phyloP scores from a whole-genome alignment of 2,329 filamentous ascomycete genomes.

The Chrysoporthe puriensis region DNA sequence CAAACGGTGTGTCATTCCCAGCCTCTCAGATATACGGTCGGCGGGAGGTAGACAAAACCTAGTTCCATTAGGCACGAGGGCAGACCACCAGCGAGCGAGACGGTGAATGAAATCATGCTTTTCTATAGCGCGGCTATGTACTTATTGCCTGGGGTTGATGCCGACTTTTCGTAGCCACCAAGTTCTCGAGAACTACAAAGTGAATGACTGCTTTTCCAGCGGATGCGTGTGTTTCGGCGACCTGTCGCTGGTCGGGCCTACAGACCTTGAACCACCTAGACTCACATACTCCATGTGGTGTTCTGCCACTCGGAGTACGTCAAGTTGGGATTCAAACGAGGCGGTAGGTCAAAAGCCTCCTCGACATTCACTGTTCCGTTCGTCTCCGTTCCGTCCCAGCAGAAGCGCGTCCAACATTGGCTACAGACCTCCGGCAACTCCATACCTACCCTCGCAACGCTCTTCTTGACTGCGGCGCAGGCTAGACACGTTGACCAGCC shows the following conservation, averaged over 20 bases:
- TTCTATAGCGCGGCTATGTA: too few species aligned
- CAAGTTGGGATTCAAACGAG: background rate
- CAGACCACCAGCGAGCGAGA: too few species aligned
- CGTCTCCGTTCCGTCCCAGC: slow-evolving; percentile 8
- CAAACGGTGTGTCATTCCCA: too few species aligned
- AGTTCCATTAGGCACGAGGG: too few species aligned
- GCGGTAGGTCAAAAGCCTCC: background rate
- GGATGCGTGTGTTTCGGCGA: background rate
- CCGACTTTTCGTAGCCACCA: background rate
- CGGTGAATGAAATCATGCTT: too few species aligned
- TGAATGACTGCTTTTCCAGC: background rate
- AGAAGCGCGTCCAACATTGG: slow-evolving; percentile 5
- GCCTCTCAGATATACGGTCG: too few species aligned
- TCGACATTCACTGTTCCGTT: background rate
- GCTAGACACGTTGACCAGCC: background rate
- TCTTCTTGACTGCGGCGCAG: slow-evolving; percentile 5
- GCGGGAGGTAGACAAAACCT: too few species aligned
- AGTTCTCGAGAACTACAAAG: background rate
- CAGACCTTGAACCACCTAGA: background rate
- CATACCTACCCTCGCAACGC: background rate
- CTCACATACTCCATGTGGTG: background rate
- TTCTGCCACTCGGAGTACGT: slow-evolving; percentile 2
- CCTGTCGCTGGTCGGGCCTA: background rate
- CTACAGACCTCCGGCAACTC: background rate
- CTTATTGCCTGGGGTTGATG: too few species aligned